phyloP scores from a whole-genome alignment of 441 rosid genomes.

The Dalechampia spathulata region DNA sequence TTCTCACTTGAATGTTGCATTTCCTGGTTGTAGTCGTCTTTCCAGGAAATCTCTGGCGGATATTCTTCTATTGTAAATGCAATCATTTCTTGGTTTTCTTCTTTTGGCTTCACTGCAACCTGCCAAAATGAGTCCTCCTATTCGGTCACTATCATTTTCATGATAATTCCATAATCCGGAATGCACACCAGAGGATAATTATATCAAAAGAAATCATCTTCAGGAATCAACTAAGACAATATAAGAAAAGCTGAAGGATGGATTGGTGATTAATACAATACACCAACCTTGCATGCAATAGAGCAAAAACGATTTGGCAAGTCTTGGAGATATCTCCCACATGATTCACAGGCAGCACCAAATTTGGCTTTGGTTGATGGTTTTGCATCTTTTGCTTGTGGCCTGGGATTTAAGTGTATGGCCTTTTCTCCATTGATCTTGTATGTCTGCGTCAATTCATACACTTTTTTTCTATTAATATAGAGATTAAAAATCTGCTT shows the following conservation, averaged over 20 bases:
- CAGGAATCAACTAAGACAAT: too few relatives aligned
- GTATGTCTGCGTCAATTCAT: constrained; percentile 85
- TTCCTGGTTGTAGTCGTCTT: constrained; percentile 25
- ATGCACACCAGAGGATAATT: too few relatives aligned
- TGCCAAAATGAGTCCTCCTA: constrained; percentile 49
- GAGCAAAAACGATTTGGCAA: constrained; percentile 79
- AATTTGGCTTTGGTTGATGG: constrained; percentile 73
- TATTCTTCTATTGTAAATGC: constrained; percentile 24
- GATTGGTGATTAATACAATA: too few relatives aligned
- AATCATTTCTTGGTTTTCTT: constrained; percentile 17
- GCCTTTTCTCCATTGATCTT: constrained; percentile 92
- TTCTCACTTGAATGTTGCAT: too few relatives aligned
- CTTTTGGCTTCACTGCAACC: constrained; percentile 31
- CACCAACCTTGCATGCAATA: constrained; percentile 96
- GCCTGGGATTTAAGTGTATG: constrained; percentile 76
- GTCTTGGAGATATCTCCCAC: constrained; percentile 78
- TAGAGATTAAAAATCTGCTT: too few relatives aligned
- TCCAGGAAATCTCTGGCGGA: constrained; percentile 25
- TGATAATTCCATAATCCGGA: too few relatives aligned
- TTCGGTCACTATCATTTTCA: too few relatives aligned
- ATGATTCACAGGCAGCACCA: constrained; percentile 67
- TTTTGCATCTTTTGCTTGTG: constrained; percentile 66
- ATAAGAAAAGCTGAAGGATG: too few relatives aligned
- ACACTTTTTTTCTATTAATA: too few relatives aligned
- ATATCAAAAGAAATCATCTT: too few relatives aligned